Conservation (phyloP, 495 filamentous ascomycete genomes). For the Recurvomyces mirabilis region DNA sequence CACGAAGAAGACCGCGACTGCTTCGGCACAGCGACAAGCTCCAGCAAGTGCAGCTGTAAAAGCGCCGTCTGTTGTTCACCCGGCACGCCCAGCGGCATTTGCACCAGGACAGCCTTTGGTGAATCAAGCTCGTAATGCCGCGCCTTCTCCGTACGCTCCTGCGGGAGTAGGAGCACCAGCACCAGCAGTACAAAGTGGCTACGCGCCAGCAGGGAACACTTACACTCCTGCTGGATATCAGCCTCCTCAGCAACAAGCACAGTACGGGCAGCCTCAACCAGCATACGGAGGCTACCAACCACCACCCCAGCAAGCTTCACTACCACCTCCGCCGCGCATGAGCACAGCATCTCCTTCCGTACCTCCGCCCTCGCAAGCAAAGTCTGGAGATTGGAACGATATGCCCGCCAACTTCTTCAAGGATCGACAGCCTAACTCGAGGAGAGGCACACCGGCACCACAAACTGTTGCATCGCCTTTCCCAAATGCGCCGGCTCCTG, state of each 20-base stretch:
- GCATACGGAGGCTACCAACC: conserved; percentile 19
- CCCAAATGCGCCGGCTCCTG: conserved; percentile 41
- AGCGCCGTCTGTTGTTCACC: conserved; percentile 10
- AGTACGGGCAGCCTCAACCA: conserved; percentile 11
- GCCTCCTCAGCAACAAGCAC: conserved; percentile 20
- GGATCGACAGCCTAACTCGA: conserved; percentile 43
- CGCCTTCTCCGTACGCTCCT: conserved; percentile 23
- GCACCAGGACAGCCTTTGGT: conserved; percentile 13
- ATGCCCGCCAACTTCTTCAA: conserved; percentile 72
- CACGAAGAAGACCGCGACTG: conserved; percentile 65
- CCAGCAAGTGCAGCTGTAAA: conserved; percentile 19
- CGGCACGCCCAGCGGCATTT: background rate
- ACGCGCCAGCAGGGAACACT: conserved; percentile 9
- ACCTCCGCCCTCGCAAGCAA: conserved; percentile 55
- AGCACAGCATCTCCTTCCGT: conserved; percentile 48
- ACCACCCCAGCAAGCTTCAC: conserved; percentile 23
- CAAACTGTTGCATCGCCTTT: conserved; percentile 55
- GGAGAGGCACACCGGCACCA: conserved; percentile 59
- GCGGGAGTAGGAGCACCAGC: conserved; percentile 9
- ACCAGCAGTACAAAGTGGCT: conserved; percentile 4
- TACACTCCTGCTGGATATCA: conserved; percentile 46
- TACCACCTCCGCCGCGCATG: conserved; percentile 48
- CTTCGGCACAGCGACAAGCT: conserved; percentile 22
- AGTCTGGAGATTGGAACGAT: conserved; percentile 85
- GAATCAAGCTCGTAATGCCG: conserved; percentile 15